Evolutionary conservation across 176 grass and related monocot species (phyloP), one percentile per base, ranked within the genome.

Genomic region (Lolium perenne): DNA sequence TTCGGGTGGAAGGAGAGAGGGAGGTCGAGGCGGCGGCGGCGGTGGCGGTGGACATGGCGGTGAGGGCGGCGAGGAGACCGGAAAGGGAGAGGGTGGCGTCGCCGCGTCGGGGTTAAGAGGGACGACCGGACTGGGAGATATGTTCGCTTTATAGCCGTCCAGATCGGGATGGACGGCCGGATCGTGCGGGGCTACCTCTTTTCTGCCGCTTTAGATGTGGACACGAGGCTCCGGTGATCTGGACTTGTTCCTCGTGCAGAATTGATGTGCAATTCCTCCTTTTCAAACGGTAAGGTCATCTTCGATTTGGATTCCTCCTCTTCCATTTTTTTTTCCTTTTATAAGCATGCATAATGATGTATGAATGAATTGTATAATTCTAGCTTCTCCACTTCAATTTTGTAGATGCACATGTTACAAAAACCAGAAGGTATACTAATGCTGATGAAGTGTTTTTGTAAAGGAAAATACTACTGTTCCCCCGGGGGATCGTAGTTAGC

Each of bases 1-100:
- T 16, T 18, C 18, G 22, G 6, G 15, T 20, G 20, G 20, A 20
- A 20, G 68, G 48, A 47, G 87, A 20, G 17, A 58, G 13, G 59
- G 83, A 77, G 14, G 78, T 43, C 70, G 77, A 82, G 41, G 83
- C 62, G 50, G 51, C 83, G 43, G 75, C 2, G 56, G 40, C 43
- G 67, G 82, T 41, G 40, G 78, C 25, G 83, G 20, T 49, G 20
- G 78, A 18, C 88, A 90, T 90, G 83, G 15, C 25, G 16, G 14
- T 43, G 74, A 13, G 8, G 49, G 60, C 71, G 71, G 88, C 69
- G 68, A 75, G 72, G 71, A 26, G 21, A 74, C 71, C 4, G 88
- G 71, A 47, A 45, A 10, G 58, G 78, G 63, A 43, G 43, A 47
- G 43, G 21, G 8, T 35, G 23, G 38, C 54, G 22, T 63, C 56